These are phyloP conservation scores for Auricularia cornea DNA, from an alignment of 768 basidiomycete genomes.

Conservation along the genomic window DNA sequence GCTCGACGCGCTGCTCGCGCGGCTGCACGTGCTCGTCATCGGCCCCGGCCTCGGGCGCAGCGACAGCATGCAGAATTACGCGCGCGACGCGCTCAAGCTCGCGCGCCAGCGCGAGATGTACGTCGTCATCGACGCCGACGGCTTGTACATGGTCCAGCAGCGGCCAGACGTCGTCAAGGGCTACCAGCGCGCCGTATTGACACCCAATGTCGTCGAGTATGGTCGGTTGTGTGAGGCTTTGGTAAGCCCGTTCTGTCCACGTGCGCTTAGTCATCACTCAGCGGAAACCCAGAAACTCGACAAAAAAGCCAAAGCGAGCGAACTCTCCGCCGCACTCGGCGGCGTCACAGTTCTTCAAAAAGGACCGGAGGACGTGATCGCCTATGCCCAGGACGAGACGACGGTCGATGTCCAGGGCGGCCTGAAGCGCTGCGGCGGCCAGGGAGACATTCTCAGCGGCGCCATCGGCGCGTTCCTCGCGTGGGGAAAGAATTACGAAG, in stretches of 20 bases:
- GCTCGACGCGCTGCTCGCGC: conserved; percentile 61
- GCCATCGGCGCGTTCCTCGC: conserved; percentile 82
- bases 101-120: conserved; percentile 74
- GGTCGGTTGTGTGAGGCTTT: conserved; percentile 68
- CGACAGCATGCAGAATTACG: conserved; percentile 79
- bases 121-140: conserved; percentile 92
- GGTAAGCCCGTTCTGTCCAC: conserved; percentile 27
- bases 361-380: conserved; percentile 73
- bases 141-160: conserved; percentile 79
- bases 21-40: conserved; percentile 87
- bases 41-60: conserved; percentile 94
- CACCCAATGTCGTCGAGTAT: conserved; percentile 94
- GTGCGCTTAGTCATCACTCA: too few species aligned
- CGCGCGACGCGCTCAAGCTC: conserved; percentile 62
- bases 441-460: conserved; percentile 90
- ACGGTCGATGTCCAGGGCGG: conserved; percentile 72
- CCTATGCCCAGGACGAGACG: conserved; percentile 55
- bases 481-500: conserved; percentile 92
- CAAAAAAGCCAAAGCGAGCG: background rate
- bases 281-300: background rate
- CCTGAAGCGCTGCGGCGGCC: conserved; percentile 88
- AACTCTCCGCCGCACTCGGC: conserved; percentile 40
- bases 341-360: conserved; percentile 90
- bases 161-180: too few species aligned
- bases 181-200: conserved; percentile 83